Conservation (phyloP, 2,329 filamentous ascomycete genomes). For the Arachnopeziza araneosa region DNA sequence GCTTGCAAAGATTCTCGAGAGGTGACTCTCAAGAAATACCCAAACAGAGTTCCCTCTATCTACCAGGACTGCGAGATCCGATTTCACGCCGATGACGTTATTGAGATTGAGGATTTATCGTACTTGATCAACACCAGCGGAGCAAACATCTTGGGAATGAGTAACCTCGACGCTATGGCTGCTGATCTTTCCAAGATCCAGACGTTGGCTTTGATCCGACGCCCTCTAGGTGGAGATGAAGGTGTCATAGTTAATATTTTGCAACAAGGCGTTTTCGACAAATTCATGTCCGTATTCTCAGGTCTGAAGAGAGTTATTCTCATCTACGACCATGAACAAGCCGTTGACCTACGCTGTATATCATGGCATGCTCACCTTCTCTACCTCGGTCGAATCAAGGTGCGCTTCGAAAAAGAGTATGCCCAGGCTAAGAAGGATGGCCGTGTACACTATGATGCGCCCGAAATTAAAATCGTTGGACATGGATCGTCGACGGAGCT, state of each 20-base stretch:
- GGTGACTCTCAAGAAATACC: not conserved
- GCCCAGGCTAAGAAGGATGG: not conserved
- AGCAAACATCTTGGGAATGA: not conserved
- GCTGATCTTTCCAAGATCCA: not conserved
- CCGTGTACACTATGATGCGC: not conserved
- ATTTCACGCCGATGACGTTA: not conserved
- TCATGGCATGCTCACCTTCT: not conserved
- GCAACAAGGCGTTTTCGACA: not conserved
- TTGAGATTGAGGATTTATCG: not conserved
- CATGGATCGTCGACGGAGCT: not conserved
- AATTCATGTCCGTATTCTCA: not conserved
- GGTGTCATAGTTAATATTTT: not conserved
- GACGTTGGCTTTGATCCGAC: not conserved
- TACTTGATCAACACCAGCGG: not conserved
- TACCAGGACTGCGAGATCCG: not conserved
- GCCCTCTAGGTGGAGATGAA: not conserved
- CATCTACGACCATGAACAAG: not conserved
- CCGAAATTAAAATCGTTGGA: not conserved
- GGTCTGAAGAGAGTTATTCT: not conserved
- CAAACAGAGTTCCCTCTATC: not conserved
- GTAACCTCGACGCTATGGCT: not conserved
- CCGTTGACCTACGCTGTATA: too few relatives aligned
- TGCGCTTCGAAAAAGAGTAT: not conserved
- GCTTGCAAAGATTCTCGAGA: not conserved
- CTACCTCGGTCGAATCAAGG: not conserved